phyloP scores from a whole-genome alignment of 1,284 basidiomycete species.

The Blastosporella zonata region DNA sequence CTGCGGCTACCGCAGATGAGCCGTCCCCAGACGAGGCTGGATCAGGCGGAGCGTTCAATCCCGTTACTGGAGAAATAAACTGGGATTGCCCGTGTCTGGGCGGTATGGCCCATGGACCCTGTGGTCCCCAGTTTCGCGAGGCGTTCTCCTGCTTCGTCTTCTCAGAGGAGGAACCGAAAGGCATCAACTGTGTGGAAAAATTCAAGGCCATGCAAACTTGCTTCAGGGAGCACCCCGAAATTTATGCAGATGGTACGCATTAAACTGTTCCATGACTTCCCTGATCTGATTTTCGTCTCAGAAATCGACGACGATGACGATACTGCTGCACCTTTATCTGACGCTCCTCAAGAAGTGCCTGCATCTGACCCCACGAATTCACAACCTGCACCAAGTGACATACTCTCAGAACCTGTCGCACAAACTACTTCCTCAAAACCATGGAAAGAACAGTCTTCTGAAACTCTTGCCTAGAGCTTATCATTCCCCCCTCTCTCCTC shows the following conservation, averaged over 20 bases:
- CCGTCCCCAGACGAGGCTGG: slow-evolving; percentile 32
- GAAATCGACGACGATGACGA: slow-evolving; percentile 53
- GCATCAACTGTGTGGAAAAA: slow-evolving; percentile 96
- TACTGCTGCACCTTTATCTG: slow-evolving; percentile 16
- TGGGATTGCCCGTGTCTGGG: slow-evolving; percentile 98
- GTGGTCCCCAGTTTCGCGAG: slow-evolving; percentile 90
- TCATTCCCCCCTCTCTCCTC: no score
- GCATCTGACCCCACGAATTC: background rate
- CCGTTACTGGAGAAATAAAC: slow-evolving; percentile 96
- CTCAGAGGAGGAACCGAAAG: slow-evolving; percentile 95
- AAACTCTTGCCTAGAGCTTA: background rate
- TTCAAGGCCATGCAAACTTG: slow-evolving; percentile 99
- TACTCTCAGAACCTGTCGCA: background rate
- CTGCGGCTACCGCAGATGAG: slow-evolving; percentile 18
- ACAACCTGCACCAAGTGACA: background rate
- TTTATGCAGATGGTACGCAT: slow-evolving; percentile 83
- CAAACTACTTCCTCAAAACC: slow-evolving; percentile 1
- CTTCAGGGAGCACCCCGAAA: slow-evolving; percentile 93
- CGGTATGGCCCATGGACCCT: slow-evolving; percentile 98
- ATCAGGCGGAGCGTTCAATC: slow-evolving; percentile 70
- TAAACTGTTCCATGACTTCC: slow-evolving; percentile 5
- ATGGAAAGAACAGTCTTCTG: background rate
- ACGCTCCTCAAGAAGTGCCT: slow-evolving; percentile 4
- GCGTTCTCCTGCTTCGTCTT: slow-evolving; percentile 98
- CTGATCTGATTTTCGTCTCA: slow-evolving; percentile 21